Base-by-base conservation (phyloP, 768 basidiomycete genomes). In the Panaeolus cyanescens region DNA sequence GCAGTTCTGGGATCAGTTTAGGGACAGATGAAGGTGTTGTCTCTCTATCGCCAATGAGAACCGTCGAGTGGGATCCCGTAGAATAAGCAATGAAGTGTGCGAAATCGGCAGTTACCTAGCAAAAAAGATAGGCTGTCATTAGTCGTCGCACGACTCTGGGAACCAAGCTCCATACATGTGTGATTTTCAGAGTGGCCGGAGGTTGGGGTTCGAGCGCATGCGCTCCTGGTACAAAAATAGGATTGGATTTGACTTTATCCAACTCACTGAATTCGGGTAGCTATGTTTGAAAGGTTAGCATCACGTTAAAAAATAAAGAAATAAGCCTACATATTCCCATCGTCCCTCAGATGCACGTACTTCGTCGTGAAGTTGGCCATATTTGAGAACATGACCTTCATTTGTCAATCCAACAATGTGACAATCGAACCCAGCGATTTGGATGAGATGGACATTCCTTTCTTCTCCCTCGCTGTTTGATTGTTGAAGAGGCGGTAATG, bases 91-190 rank as follows among this genome's bases (percentile, higher is more conserved):
- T 86, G 71, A 97, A 95, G 32, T 89, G 88, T 58, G 78, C 65
- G 74, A 90, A 96, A 65, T 93, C 89, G 3, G 92, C 96, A 15
- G 95, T 89, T 57, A 99, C 84, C 88, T 96, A 37, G 13, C n/a
- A 20, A 45, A 53, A 32, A 42, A 56, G 59, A 28, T 28, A 50
- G 13, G 15, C 7, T 50, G 45, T 61, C 42, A 30, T n/a, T n/a
- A 22, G 15, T 19, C 17, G 13, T 19, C 25, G 39, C 4, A 42
- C 57, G 9, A 28, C 10, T 30, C 37, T 36, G 36, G 31, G 54
- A 57, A 40, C 8, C 2, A 33, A 13, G 15, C 54, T 12, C 71
- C 86, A 75, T 75, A 94, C 95, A 77, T 94, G 93, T 58, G 92
- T 92, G 70, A 93, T 91, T 62, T 81, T 79, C 75, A 90, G 75